Evolutionary conservation across 805 yeast genomes (phyloP).

Genomic region (Hanseniaspora hatyaiensis): DNA sequence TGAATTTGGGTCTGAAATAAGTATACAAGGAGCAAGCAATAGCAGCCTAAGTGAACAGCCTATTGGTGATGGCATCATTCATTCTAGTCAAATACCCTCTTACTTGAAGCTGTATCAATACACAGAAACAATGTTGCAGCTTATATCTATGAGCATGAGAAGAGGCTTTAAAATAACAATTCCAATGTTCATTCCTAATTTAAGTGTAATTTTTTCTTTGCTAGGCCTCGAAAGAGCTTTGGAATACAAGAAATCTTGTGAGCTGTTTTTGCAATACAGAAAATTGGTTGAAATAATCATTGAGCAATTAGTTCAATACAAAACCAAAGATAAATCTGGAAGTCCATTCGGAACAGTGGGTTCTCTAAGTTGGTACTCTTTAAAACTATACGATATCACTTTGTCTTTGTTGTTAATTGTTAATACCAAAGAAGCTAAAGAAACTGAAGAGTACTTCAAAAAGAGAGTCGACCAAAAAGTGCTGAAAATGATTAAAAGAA

Average conservation of each 20-base stretch:
- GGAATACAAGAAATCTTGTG: conserved; percentile 75
- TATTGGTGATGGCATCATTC: conserved; percentile 11
- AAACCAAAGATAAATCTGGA: conserved; percentile 40
- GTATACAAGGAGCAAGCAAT: conserved; percentile 31
- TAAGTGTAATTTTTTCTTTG: conserved; percentile 51
- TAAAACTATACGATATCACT: conserved; percentile 46
- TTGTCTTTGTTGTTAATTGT: conserved; percentile 49
- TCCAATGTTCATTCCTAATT: conserved; percentile 52
- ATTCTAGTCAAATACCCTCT: conserved; percentile 36
- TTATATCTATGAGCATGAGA: conserved; percentile 35
- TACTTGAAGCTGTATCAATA: conserved; percentile 60
- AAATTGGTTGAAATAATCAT: conserved; percentile 42
- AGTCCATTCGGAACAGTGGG: conserved; percentile 41
- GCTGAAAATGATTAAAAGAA: conserved; percentile 25
- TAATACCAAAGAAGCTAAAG: conserved; percentile 29
- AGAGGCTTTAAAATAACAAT: conserved; percentile 39
- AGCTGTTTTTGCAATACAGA: conserved; percentile 48
- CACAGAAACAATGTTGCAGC: conserved; percentile 46
- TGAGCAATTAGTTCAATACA: conserved; percentile 37
- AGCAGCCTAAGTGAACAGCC: not conserved
- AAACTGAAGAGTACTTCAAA: conserved; percentile 17
- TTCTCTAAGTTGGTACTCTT: conserved; percentile 45
- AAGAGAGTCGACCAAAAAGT: conserved; percentile 22
- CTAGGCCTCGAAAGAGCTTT: conserved; percentile 64
- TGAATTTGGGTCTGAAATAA: conserved; percentile 20